Conservation (phyloP, 768 basidiomycete species). For the Nidularia pulvinata region DNA sequence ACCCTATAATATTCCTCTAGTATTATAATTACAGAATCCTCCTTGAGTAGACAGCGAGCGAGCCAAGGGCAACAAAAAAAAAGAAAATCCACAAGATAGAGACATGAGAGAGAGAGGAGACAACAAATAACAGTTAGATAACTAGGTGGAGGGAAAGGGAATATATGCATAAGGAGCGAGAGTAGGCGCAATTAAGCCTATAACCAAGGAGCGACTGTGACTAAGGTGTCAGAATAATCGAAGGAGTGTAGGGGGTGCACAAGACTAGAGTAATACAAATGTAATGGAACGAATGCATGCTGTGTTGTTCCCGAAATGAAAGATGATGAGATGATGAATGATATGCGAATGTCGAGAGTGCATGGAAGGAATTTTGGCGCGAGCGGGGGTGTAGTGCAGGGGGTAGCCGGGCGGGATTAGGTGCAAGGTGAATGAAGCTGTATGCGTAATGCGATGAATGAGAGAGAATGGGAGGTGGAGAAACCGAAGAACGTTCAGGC, state of each 20-base stretch:
- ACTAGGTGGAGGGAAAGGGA: constrained; percentile 9
- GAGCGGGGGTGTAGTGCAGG: neutral
- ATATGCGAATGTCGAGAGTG: constrained; percentile 4
- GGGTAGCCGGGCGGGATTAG: neutral
- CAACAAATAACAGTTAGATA: constrained; percentile 31
- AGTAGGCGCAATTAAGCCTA: constrained; percentile 14
- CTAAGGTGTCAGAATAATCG: constrained; percentile 5
- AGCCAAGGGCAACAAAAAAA: constrained; percentile 22
- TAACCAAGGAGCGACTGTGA: constrained; percentile 15
- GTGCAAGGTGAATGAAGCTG: neutral
- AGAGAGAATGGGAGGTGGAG: constrained; percentile 8
- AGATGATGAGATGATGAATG: constrained; percentile 7
- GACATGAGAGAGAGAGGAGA: constrained; percentile 18
- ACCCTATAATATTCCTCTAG: constrained; percentile 37
- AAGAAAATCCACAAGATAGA: constrained; percentile 21
- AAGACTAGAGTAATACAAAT: neutral
- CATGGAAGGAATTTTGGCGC: neutral
- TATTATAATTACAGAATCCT: constrained; percentile 40
- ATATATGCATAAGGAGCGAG: constrained; percentile 9
- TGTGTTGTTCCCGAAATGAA: constrained; percentile 4
- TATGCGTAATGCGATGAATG: constrained; percentile 5
- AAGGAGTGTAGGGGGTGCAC: neutral
- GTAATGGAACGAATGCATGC: neutral
- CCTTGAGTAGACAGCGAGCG: constrained; percentile 23
- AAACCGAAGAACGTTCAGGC: neutral